Conservation (phyloP, 208 protist species). For the Trypanosoma scelopori region DNA sequence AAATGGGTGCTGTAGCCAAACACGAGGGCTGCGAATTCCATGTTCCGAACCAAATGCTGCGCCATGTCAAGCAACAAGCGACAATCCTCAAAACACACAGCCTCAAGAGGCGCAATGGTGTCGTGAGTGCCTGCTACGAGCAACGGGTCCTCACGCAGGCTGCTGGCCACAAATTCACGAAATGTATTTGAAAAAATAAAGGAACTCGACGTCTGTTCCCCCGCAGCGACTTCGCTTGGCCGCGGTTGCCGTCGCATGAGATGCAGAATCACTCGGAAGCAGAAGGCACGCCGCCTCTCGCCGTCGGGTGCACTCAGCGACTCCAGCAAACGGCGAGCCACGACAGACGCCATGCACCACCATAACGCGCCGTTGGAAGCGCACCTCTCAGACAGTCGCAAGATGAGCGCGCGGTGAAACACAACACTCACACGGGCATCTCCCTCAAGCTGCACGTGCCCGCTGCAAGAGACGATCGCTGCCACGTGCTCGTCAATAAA, state of each 20-base stretch:
- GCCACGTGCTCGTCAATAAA: conserved; percentile 31
- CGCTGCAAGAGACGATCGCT: conserved; percentile 1
- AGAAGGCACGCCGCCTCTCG: neutral
- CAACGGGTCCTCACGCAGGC: neutral
- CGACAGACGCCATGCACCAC: conserved; percentile 32
- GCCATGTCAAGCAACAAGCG: conserved; percentile 29
- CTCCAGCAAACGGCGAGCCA: conserved; percentile 27
- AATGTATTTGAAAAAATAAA: conserved; percentile 44
- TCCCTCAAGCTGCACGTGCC: neutral
- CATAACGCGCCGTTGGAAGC: conserved; percentile 30
- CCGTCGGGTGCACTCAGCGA: neutral
- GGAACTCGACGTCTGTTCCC: conserved; percentile 31
- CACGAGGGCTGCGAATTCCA: conserved; percentile 33
- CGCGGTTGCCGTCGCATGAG: conserved; percentile 43
- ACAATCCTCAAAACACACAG: conserved; percentile 6
- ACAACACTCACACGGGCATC: neutral
- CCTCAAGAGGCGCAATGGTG: neutral
- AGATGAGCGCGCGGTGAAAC: conserved; percentile 9
- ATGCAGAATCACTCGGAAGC: conserved; percentile 27
- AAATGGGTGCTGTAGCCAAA: conserved; percentile 37
- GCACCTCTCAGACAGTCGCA: conserved; percentile 10
- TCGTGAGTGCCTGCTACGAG: neutral
- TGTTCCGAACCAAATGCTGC: conserved; percentile 31
- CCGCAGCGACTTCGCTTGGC: conserved; percentile 28
- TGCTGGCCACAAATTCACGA: conserved; percentile 23